Evolutionary conservation across 2,329 filamentous ascomycete genomes (phyloP).

Genomic region (Aureobasidium sp.): DNA sequence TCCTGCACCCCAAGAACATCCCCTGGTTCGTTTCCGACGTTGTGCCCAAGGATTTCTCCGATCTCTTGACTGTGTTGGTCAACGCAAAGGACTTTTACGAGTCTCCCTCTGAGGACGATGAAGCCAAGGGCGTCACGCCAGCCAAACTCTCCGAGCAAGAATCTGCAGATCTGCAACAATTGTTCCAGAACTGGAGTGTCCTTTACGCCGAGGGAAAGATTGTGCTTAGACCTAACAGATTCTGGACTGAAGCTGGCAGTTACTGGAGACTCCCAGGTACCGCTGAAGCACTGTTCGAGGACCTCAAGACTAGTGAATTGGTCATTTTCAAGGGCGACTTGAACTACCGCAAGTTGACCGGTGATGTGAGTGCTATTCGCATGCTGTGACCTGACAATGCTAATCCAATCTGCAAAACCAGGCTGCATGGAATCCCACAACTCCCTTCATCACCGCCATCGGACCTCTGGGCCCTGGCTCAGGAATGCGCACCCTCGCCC

Average conservation of each 20-base stretch:
- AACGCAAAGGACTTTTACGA: conserved; percentile 74
- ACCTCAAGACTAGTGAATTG: conserved; percentile 75
- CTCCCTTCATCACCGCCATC: conserved; percentile 75
- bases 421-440: conserved; percentile 79
- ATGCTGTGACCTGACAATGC: too few relatives aligned
- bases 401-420: conserved; percentile 27
- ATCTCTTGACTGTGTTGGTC: conserved; percentile 74
- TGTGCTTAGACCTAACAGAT: conserved; percentile 72
- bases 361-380: conserved; percentile 58
- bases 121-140: conserved; percentile 48
- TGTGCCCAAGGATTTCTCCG: conserved; percentile 73
- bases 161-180: conserved; percentile 58
- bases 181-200: conserved; percentile 74
- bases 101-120: conserved; percentile 60
- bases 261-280: conserved; percentile 78
- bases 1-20: conserved; percentile 89
- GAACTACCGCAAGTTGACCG: conserved; percentile 90
- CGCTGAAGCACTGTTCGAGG: conserved; percentile 62
- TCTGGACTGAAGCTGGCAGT: conserved; percentile 84
- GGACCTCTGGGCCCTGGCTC: conserved; percentile 77
- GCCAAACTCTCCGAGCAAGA: conserved; percentile 61
- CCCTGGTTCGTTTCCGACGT: conserved; percentile 99
- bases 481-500: conserved; percentile 74
- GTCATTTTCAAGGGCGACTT: conserved; percentile 96
- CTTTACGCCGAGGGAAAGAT: conserved; percentile 81